Percentiles rank a stretch among this genome's conserved stretches.
phyloP scores from a whole-genome alignment of 2,329 filamentous ascomycete genomes.

The Mollisiaceae sp. region DNA sequence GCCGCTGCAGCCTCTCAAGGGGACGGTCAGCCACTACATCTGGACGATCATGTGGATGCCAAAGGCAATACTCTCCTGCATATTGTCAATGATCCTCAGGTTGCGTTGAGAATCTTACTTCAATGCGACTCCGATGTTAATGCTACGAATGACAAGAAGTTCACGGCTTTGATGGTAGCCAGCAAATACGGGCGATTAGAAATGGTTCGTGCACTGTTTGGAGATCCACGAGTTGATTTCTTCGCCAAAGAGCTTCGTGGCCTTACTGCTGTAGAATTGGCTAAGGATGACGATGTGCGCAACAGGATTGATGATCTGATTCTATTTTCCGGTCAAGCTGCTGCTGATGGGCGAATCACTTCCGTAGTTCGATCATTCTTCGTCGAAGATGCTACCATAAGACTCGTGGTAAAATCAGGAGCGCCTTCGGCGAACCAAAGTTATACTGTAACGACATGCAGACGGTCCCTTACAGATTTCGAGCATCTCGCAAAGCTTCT shows the following conservation, averaged over 20 bases:
- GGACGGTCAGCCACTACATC: slow-evolving; percentile 79
- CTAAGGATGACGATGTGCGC: slow-evolving; percentile 96
- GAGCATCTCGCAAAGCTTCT: slow-evolving; percentile 87
- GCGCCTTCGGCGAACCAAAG: slow-evolving; percentile 80
- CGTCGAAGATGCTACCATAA: slow-evolving; percentile 92
- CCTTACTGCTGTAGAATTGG: slow-evolving; percentile 91
- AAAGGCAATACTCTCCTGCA: slow-evolving; percentile 97
- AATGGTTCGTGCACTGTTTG: slow-evolving; percentile 86
- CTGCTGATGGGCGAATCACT: slow-evolving; percentile 80
- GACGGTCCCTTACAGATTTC: slow-evolving; percentile 86
- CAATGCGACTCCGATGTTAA: slow-evolving; percentile 95
- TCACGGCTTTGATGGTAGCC: slow-evolving; percentile 95
- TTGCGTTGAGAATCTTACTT: slow-evolving; percentile 77
- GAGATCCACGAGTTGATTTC: slow-evolving; percentile 85
- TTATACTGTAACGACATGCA: slow-evolving; percentile 93
- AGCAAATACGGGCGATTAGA: slow-evolving; percentile 98
- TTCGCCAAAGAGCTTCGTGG: slow-evolving; percentile 84
- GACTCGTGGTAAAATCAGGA: slow-evolving; percentile 92
- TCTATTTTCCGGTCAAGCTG: slow-evolving; percentile 75
- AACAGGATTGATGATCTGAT: slow-evolving; percentile 96
- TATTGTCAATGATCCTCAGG: slow-evolving; percentile 83
- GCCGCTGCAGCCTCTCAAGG: slow-evolving; percentile 76
- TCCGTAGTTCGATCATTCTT: slow-evolving; percentile 96
- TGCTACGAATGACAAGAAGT: slow-evolving; percentile 90
- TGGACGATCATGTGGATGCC: slow-evolving; percentile 89